Base-by-base conservation (phyloP, 2,329 filamentous ascomycete genomes). In the Trichoderma endophyticum region DNA sequence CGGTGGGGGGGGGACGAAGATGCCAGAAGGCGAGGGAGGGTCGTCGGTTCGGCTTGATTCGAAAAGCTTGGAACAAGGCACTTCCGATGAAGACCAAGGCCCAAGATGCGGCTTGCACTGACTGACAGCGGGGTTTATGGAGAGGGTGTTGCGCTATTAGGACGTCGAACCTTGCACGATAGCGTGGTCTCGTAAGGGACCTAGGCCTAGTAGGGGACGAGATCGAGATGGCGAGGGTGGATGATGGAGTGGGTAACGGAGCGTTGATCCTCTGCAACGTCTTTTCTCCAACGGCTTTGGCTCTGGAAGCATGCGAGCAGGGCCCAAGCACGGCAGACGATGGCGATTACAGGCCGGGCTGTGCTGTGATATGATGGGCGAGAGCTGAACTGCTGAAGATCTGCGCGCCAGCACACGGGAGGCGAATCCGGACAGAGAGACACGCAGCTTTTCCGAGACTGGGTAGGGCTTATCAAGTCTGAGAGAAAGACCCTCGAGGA, bases 201-300 rank as follows among this genome's bases (percentile, higher is more conserved):
- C 64, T 72, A 63, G 39, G 57, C 71, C 71, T 39, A 65, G 57
- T 72, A 21, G 34, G 57, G 59, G 39, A 43, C 71, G 48, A 69
- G 71, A 72, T 72, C 71, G 71, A 72, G 71, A 72, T 72, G 64
- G 70, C 56, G 64, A 65, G 57, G 57, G 70, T 66, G 62, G 69
- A 66, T 62, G 67, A 62, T 59, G 36, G 32, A 57, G 63, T 72
- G 64, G 63, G 39, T 59, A 63, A 48, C 59, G 64, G 57, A 72
- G 56, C 62, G 71, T 69, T 65, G 62, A 72, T 48, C 64, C n/a
- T 72, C 34, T 57, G n/a, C 36, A 64, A 64, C 48, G 59, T 43
- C 61, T 28, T 28, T 57, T 60, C 32, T 43, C 26, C 32, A 30
- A 43, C 60, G 32, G 32, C 15, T n/a, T 68, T 54, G 24, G 32